Evolutionary conservation across 345 rosid species (phyloP).

Genomic region (Erucastrum elatum): DNA sequence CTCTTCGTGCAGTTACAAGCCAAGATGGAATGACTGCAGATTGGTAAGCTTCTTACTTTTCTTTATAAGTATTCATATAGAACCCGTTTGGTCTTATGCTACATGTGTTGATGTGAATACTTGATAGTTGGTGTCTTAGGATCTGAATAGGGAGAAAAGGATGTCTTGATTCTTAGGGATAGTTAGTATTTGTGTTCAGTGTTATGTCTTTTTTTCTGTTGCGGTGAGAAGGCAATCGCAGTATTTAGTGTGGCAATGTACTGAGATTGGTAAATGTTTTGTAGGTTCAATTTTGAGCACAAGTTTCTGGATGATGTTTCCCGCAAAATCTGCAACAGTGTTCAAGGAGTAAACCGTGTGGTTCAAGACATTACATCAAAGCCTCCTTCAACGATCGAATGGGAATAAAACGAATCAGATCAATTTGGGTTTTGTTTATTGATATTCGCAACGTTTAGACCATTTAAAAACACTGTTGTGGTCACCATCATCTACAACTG

Average conservation of each 20-base stretch:
- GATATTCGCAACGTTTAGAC: conserved; percentile 25
- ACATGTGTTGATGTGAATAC: background rate
- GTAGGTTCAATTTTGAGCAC: conserved; percentile 94
- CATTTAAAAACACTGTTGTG: conserved; percentile 27
- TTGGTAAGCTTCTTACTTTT: conserved; percentile 54
- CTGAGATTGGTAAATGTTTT: background rate
- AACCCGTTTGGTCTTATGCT: background rate
- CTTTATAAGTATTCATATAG: background rate
- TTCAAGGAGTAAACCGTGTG: conserved; percentile 92
- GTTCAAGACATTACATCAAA: conserved; percentile 96
- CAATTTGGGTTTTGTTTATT: background rate
- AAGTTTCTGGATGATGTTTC: conserved; percentile 86
- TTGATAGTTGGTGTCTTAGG: background rate
- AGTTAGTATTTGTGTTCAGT: too few relatives aligned
- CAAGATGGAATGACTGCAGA: conserved; percentile 99
- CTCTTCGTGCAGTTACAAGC: conserved; percentile 98
- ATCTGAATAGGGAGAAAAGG: too few relatives aligned
- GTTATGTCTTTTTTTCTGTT: too few relatives aligned
- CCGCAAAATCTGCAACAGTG: conserved; percentile 87
- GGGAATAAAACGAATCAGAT: conserved; percentile 58
- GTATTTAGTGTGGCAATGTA: background rate
- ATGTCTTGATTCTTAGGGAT: too few relatives aligned
- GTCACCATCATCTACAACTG: conserved; percentile 13
- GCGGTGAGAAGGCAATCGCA: too few relatives aligned
- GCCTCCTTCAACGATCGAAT: conserved; percentile 98